phyloP scores from a whole-genome alignment of 192 early-diverging fungal genomes.

The Backusella sp. region DNA sequence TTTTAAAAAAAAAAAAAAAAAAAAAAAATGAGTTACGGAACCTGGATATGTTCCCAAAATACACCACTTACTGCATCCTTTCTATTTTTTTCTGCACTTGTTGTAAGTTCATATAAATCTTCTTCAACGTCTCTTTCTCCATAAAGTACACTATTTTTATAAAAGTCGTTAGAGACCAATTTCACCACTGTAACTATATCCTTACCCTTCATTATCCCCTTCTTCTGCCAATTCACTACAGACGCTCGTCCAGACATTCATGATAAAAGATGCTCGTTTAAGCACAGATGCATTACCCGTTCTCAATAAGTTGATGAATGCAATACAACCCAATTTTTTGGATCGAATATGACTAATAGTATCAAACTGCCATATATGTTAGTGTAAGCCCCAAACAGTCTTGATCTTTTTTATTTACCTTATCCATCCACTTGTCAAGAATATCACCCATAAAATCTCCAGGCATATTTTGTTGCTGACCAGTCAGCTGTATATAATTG shows the following conservation, averaged over 20 bases:
- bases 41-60: background rate
- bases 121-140: slow-evolving; percentile 47
- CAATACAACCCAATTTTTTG: slow-evolving; percentile 66
- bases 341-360: slow-evolving; percentile 67
- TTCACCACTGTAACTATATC: background rate
- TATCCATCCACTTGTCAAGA: slow-evolving; percentile 66
- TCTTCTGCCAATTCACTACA: slow-evolving; percentile 56
- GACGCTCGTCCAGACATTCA: slow-evolving; percentile 63
- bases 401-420: slow-evolving; percentile 37
- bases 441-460: slow-evolving; percentile 47
- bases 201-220: slow-evolving; percentile 58
- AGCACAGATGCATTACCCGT: slow-evolving; percentile 49
- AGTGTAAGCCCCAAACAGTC: background rate
- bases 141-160: slow-evolving; percentile 44
- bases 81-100: slow-evolving; percentile 51
- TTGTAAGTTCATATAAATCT: slow-evolving; percentile 44
- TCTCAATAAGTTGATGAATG: slow-evolving; percentile 51
- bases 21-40: too few species aligned
- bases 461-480: slow-evolving; percentile 41
- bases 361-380: slow-evolving; percentile 60
- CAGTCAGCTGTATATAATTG: slow-evolving; percentile 44
- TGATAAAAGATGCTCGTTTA: slow-evolving; percentile 46
- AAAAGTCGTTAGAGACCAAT: background rate
- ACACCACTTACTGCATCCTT: slow-evolving; percentile 34
- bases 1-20: too few species aligned